Base-by-base conservation (phyloP, 129 eudicot genomes). In the Escallonia rubra region DNA sequence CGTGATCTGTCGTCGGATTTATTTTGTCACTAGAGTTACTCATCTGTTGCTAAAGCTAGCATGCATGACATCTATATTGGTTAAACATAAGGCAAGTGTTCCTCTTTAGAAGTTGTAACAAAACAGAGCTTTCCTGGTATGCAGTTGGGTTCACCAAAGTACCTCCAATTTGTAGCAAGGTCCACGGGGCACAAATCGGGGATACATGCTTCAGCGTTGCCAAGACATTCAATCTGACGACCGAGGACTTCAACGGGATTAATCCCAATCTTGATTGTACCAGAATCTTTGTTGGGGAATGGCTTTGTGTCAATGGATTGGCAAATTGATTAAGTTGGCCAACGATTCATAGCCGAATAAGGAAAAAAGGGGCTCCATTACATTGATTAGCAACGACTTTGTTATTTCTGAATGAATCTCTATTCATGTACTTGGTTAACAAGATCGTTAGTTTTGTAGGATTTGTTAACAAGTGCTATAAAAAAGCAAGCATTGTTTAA, bases 201-300 rank as follows among this genome's bases (percentile, higher is more conserved):
- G 83, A 79, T 50, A 79, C 83, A 49, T 79, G 83, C 60, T 74
- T 55, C 54, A 64, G 73, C 45, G 62, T 74, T 64, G 66, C 54
- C 8, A 43, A 74, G 65, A 70, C 41, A 43, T 74, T 70, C 67
- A 45, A 70, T 3, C 72, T 80, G 70, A 59, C 84, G 4, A 10
- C 66, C 13, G 56, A 64, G 3, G 6, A 54, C 46, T 80, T 80
- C 70, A 54, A 10, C 47, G 39, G 74, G 49, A 48, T 74, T 41
- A 80, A 80, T 57, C 84, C 85, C 8, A 76, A 80, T 68, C 57
- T 80, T 54, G 66, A 71, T 61, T 80, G 81, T 41, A 45, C 61
- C 68, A 71, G 50, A 61, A 56, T 80, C 50, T 75, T 80, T 63
- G 80, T 75, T 43, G 81, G 81, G 23, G 74, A 80, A 71, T 80